Base-by-base conservation (phyloP, 1,284 basidiomycete species). In the Ceratobasidium theobromae region DNA sequence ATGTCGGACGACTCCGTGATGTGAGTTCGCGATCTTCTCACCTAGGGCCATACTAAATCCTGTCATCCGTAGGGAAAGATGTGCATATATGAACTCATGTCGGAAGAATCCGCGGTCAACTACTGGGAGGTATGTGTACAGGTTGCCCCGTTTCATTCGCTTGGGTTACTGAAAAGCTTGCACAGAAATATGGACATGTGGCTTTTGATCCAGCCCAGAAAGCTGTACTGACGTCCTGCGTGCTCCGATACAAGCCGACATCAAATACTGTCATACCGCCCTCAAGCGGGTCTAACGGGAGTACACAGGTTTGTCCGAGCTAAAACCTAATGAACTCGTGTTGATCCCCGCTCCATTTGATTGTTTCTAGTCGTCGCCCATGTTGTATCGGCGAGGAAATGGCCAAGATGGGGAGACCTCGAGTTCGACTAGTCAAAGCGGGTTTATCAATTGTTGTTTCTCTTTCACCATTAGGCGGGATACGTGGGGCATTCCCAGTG, bases 41-140 rank as follows among this genome's bases (percentile, higher is more conserved):
- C 43, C 35, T 8, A 18, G 55, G 33, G n/a, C 74, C 48, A 73
- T 72, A 46, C 53, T 67, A 60, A 46, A 35, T 32, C n/a, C 53
- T 33, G 40, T 54, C 60, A 25, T 68, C n/a, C n/a, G 2, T 66
- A 91, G 80, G 96, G 96, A 0, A 87, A 93, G 54, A 77, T 98
- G 49, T 97, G 95, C 72, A 98, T 99, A 65, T 98, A 98, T 77
- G 96, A 99, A 76, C 83, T 98, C 62, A 95, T 96, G 93, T 90
- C 92, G 1, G 92, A 96, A 75, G 95, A 98, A 75, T 91, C 89
- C 4, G 94, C 95, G 1, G 95, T 98, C 25, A 95, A 98, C 75
- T 99, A 97, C 74, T 98, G 93, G 92, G 93, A 96, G 89, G 93
- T 91, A 72, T 21, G 43, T 64, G 81, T 74, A 46, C 35, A 35